Percentiles rank a stretch among this genome's conserved stretches.
These are phyloP conservation scores for Cryptococcus hybrid DNA, from an alignment of 1,284 basidiomycete genomes.

Conservation along the genomic window DNA sequence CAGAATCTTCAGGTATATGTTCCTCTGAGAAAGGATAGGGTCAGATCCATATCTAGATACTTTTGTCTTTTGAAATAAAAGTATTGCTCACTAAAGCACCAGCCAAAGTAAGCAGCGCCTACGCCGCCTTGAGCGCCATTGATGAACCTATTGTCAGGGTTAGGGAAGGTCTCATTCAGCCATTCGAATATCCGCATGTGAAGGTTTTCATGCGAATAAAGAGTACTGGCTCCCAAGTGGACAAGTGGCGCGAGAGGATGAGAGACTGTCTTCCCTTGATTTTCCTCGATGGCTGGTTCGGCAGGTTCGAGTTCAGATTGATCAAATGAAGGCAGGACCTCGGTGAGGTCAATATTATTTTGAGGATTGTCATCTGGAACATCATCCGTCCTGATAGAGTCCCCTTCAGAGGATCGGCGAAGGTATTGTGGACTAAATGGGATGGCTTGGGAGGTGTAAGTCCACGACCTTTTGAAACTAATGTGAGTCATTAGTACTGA, in stretches of 20 bases:
- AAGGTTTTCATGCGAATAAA: conserved; percentile 47
- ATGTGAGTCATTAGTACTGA: background rate
- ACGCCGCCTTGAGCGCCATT: conserved; percentile 48
- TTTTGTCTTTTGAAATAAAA: background rate
- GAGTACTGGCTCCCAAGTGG: conserved; percentile 29
- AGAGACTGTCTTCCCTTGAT: background rate
- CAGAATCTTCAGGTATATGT: conserved; percentile 40
- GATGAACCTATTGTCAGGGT: conserved; percentile 30
- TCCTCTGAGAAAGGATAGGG: conserved; percentile 28
- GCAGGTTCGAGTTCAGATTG: background rate
- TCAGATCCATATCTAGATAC: background rate
- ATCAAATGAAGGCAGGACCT: conserved; percentile 1
- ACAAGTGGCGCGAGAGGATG: conserved; percentile 7
- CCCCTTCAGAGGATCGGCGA: background rate
- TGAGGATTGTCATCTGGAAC: background rate
- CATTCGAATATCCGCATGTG: conserved; percentile 45
- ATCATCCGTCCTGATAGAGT: too few relatives aligned
- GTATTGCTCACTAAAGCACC: conserved; percentile 43
- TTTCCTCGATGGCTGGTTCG: background rate
- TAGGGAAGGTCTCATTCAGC: conserved; percentile 42
- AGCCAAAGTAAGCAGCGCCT: conserved; percentile 44
- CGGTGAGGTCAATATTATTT: conserved; percentile 9
- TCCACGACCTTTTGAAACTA: conserved; percentile 44
- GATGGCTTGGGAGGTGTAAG: conserved; percentile 16
- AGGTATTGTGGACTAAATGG: background rate